Conservation (phyloP, 2,329 filamentous ascomycete genomes). For the Calonectria pauciramosa region DNA sequence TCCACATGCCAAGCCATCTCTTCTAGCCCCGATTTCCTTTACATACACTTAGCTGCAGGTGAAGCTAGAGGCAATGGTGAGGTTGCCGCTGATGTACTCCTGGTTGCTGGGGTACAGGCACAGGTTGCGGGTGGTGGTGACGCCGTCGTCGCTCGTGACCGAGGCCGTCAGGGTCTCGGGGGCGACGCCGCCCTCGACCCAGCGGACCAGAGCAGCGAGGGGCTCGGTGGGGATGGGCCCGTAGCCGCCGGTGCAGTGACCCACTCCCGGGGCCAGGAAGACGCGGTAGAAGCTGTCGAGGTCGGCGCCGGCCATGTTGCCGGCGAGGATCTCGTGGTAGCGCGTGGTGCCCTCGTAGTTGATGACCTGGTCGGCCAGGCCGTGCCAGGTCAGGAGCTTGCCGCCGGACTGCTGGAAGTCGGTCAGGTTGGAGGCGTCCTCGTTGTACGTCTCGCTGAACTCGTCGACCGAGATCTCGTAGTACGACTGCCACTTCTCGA, state of each 20-base stretch:
- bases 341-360: background rate
- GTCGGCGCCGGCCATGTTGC: background rate
- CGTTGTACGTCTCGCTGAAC: slow-evolving; percentile 1
- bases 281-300: slow-evolving; percentile 6
- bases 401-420: background rate
- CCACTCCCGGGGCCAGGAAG: slow-evolving; percentile 5
- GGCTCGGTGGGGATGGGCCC: slow-evolving; percentile 1
- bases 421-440: slow-evolving; percentile 8
- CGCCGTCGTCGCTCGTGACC: background rate
- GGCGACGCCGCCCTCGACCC: slow-evolving; percentile 3
- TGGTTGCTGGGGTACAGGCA: slow-evolving; percentile 9
- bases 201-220: background rate
- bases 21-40: background rate
- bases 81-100: background rate
- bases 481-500: slow-evolving; percentile 1
- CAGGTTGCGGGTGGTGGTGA: background rate
- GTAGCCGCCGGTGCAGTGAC: slow-evolving; percentile 1
- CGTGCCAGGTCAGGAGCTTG: slow-evolving; percentile 11
- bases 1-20: background rate
- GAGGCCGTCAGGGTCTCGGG: background rate
- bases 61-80: background rate
- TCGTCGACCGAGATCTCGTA: background rate
- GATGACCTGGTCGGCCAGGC: slow-evolving; percentile 7
- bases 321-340: background rate
- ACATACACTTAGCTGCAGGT: background rate